Evolutionary conservation across 805 yeast genomes (phyloP), one percentile per base, ranked within the genome.

Genomic region (Starmerella stellata): DNA sequence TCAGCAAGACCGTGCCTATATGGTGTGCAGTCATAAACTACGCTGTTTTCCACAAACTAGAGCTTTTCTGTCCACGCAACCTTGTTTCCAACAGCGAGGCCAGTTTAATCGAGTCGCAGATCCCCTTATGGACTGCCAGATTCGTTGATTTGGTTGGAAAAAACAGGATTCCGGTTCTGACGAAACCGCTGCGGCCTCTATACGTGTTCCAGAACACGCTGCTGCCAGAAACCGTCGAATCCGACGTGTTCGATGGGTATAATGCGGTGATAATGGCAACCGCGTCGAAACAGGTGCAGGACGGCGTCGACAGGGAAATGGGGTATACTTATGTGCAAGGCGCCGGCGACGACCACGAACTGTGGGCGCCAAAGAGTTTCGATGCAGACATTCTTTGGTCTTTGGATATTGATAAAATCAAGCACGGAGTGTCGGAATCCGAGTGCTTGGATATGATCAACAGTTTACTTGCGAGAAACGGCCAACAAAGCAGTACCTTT

Each of bases 301-400:
- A 74, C 53, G 81, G 79, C 5, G 57, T 60, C 5, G 65, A 60
- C 37, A 58, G 59, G 35, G 48, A 65, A 35, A 42, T 54, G 7
- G 75, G 73, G 0, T 75, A 59, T 46, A 57, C 65, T 0, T 83
- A 83, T 52, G 78, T 82, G 1, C 95, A 82, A 56, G 95, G 95
- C 1, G 90, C 94, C 0, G 95, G 90, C 0, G 95, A 83, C 55
- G 95, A 85, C 50, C 93, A 83, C 53, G 95, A 83, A 50, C 60
- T 75, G 9, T 83, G 95, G 95, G 68, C 76, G 0, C 61, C 67
- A 4, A 59, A 64, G 0, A 18, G 23, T 2, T 54, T 81, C 23
- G 66, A 63, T 1, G 72, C 85, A 0, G 48, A 50, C 0, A 36
- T 69, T 21, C 69, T 78, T 36, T 81, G 93, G 92, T 38, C 51